Evolutionary conservation across 2,329 filamentous ascomycete species (phyloP), one percentile per base, ranked within the genome.

Genomic region (Aspergillus niger): DNA sequence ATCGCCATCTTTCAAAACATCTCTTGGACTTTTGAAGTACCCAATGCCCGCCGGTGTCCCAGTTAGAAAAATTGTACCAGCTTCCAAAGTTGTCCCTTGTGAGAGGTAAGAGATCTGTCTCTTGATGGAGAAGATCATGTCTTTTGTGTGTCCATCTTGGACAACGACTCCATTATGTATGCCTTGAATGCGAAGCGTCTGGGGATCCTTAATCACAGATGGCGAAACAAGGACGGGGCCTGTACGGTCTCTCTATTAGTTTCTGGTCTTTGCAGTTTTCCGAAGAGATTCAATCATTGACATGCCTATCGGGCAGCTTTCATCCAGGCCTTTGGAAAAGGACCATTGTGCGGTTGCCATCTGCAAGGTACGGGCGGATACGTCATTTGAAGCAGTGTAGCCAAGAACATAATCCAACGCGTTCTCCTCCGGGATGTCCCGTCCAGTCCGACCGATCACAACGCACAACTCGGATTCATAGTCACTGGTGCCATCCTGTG

Each of bases 331-430:
- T 38, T 71, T 71, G 0, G 66, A 67, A 48, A 71, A 69, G 3
- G 59, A 67, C 68, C 68, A 71, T 39, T 71, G 69, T 0, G 63
- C 26, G 2, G 63, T 69, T 11, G 59, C 32, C 52, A 76, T 73
- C 67, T 80, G 77, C 63, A 74, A 68, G 20, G 67, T 67, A 13
- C 77, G 70, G 5, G 73, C 74, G 26, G 69, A 75, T 17, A 80
- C 70, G 62, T 80, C 77, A 60, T 80, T 80, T 49, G 70, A 69
- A 8, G 68, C 69, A 2, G 77, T 79, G 65, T 77, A 80, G 1
- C 76, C 77, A 5, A 79, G 65, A 0, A 80, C 76, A 65, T 79
- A 76, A 30, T 75, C 70, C 62, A 79, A 56, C 1, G 79, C 78
- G 13, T 75, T 63, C 3, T 64, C 65, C 49, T 73, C 69, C 36